phyloP scores from a whole-genome alignment of 208 protist species.

The Leishmania gerbilli region DNA sequence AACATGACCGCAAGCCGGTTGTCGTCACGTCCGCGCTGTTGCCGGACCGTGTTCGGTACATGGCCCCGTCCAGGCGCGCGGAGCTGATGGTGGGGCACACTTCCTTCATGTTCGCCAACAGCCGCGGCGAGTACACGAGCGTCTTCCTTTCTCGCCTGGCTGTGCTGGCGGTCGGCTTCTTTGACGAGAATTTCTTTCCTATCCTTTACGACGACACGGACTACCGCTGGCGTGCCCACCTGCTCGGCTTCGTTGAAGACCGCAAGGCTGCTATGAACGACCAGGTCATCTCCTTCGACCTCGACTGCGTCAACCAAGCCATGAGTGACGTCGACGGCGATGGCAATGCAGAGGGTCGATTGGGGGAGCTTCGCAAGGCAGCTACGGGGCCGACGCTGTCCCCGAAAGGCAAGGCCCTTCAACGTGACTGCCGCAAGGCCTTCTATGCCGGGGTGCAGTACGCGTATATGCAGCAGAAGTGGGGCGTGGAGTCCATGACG shows the following conservation, averaged over 20 bases:
- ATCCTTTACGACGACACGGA: conserved; percentile 52
- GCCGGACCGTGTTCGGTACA: conserved; percentile 48
- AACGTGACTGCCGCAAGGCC: conserved; percentile 18
- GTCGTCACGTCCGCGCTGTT: conserved; percentile 47
- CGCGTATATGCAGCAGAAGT: conserved; percentile 27
- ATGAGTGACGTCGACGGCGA: not conserved
- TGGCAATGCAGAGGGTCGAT: not conserved
- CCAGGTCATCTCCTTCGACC: conserved; percentile 25
- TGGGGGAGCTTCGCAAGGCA: too few relatives aligned
- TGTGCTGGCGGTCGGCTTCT: conserved; percentile 45
- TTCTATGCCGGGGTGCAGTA: conserved; percentile 23
- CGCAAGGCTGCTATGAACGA: conserved; percentile 6
- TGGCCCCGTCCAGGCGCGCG: conserved; percentile 3
- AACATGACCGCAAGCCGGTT: conserved; percentile 8
- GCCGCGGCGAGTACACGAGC: conserved; percentile 12
- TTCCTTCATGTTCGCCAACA: conserved; percentile 35
- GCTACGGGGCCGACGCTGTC: conserved; percentile 2
- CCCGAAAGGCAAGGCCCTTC: conserved; percentile 7
- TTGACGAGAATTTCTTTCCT: conserved; percentile 65
- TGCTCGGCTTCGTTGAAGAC: conserved; percentile 38
- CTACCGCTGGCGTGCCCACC: conserved; percentile 31
- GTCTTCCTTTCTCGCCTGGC: conserved; percentile 48
- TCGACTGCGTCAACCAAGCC: conserved; percentile 11
- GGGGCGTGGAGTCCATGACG: conserved; percentile 10
- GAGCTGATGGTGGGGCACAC: conserved; percentile 4